Conservation (phyloP, 192 early-diverging fungal genomes). For the Gamsiella multidivaricata region DNA sequence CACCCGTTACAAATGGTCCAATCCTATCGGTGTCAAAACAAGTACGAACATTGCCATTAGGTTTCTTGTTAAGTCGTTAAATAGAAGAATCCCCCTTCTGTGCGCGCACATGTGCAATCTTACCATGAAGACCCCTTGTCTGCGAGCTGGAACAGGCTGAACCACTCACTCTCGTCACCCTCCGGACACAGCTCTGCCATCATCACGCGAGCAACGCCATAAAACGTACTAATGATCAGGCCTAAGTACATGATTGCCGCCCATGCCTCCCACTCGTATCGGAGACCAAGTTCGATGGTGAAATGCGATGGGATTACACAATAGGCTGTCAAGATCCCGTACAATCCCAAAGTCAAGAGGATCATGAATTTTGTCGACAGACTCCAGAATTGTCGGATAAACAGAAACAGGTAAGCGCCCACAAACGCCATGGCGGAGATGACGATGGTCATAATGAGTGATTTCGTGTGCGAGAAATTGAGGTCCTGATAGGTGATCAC, state of each 20-base stretch:
- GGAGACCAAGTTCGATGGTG: conserved; percentile 52
- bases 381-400: conserved; percentile 56
- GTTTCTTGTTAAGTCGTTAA: no score
- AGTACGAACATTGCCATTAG: no score
- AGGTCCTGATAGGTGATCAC: conserved; percentile 69
- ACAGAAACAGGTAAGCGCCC: conserved; percentile 62
- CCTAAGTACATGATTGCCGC: conserved; percentile 52
- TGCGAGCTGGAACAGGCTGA: conserved; percentile 69
- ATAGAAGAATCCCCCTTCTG: no score
- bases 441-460: conserved; percentile 60
- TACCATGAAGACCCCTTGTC: conserved; percentile 69
- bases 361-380: conserved; percentile 60
- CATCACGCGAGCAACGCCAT: conserved; percentile 64
- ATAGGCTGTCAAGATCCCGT: conserved; percentile 58
- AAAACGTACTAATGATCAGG: conserved; percentile 57
- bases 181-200: conserved; percentile 69
- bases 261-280: conserved; percentile 51
- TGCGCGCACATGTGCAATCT: no score
- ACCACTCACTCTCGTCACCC: conserved; percentile 74
- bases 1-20: conserved; percentile 78
- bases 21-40: no score
- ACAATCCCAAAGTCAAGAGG: conserved; percentile 52
- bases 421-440: conserved; percentile 58
- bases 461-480: conserved; percentile 56
- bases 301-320: conserved; percentile 60